Conservation (phyloP, 2,329 filamentous ascomycete species). For the Cladorrhinum sp. region DNA sequence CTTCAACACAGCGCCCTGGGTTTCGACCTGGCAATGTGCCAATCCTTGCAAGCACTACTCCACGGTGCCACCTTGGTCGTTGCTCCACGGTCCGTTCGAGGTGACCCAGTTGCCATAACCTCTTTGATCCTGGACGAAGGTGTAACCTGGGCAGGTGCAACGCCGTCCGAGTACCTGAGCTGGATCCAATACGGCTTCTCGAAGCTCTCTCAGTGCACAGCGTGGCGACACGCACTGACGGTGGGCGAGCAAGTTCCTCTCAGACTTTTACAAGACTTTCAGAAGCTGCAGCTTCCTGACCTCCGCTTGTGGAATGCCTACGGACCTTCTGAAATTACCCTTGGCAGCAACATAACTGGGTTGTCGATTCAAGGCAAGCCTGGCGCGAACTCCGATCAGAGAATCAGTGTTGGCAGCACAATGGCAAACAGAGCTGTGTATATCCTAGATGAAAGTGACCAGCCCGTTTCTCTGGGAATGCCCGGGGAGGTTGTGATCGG, state of each 20-base stretch:
- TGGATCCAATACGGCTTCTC: not conserved
- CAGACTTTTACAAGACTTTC: not conserved
- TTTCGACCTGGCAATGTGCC: not conserved
- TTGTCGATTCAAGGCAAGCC: not conserved
- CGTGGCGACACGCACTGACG: not conserved
- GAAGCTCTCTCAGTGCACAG: not conserved
- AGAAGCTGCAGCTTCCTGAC: not conserved
- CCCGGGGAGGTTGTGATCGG: slow-evolving; percentile 4
- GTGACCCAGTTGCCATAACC: not conserved
- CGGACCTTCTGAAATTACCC: slow-evolving; percentile 1
- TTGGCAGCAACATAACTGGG: not conserved
- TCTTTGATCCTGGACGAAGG: not conserved
- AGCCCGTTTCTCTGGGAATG: not conserved
- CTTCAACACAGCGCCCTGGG: not conserved
- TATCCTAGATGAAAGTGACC: not conserved
- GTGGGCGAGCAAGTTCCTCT: not conserved
- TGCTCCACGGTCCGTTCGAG: not conserved
- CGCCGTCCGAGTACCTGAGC: slow-evolving; percentile 1
- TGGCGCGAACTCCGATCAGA: not conserved
- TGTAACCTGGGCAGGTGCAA: not conserved
- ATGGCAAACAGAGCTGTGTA: not conserved
- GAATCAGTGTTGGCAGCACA: not conserved
- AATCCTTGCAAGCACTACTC: not conserved
- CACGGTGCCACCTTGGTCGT: slow-evolving; percentile 1
- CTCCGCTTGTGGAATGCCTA: not conserved